phyloP scores from a whole-genome alignment of 2,329 filamentous ascomycete genomes.

The Fusarium incarnatum region DNA sequence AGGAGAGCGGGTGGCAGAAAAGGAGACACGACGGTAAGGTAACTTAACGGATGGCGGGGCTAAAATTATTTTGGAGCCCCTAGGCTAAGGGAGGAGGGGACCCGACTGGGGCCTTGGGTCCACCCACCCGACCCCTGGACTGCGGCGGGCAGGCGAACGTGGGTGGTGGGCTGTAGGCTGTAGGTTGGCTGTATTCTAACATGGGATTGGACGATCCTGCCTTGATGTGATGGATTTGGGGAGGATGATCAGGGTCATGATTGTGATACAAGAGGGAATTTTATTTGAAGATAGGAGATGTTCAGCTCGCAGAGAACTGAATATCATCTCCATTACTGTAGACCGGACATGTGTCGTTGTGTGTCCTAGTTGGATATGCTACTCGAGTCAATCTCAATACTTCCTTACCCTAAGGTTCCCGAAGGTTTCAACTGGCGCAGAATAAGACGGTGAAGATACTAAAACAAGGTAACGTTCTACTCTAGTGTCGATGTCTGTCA shows the following conservation, averaged over 20 bases:
- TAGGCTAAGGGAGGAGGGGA: conserved; percentile 25
- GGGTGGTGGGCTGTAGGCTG: conserved; percentile 1
- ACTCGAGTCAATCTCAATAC: conserved; percentile 7
- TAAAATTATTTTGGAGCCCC: conserved; percentile 54
- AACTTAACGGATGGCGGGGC: conserved; percentile 55
- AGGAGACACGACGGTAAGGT: conserved; percentile 44
- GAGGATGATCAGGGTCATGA: conserved; percentile 16
- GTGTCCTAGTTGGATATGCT: background rate
- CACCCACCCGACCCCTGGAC: conserved; percentile 29
- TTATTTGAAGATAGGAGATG: background rate
- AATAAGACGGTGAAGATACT: background rate
- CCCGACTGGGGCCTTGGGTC: conserved; percentile 3
- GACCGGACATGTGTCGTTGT: background rate
- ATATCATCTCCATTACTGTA: background rate
- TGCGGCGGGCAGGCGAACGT: conserved; percentile 2
- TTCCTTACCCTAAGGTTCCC: conserved; percentile 1
- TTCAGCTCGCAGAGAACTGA: background rate
- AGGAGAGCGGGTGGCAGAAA: conserved; percentile 46
- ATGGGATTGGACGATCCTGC: conserved; percentile 17
- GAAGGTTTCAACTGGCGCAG: background rate
- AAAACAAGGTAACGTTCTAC: background rate
- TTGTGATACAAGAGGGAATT: conserved; percentile 9
- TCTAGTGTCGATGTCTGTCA: background rate
- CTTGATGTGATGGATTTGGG: conserved; percentile 18
- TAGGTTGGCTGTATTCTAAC: conserved; percentile 6